Conservation (phyloP, 2,329 filamentous ascomycete species). For the Penicillium sp. region DNA sequence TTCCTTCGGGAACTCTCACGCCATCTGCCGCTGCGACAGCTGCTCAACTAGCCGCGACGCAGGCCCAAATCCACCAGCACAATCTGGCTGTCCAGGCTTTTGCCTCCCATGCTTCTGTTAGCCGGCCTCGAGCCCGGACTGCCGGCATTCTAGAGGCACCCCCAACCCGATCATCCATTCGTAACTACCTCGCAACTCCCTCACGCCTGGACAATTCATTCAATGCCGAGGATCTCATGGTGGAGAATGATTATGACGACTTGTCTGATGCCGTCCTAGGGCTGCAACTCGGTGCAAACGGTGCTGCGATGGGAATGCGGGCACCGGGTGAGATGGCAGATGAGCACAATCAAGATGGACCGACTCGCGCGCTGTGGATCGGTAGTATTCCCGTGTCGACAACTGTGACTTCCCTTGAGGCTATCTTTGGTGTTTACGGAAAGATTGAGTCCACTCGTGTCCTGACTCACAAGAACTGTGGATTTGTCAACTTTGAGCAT, state of each 20-base stretch:
- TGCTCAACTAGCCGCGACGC: slow-evolving; percentile 60
- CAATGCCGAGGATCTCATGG: slow-evolving; percentile 70
- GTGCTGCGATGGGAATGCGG: slow-evolving; percentile 61
- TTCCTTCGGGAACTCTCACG: slow-evolving; percentile 60
- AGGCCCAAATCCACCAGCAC: slow-evolving; percentile 77
- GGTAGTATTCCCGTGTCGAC: slow-evolving; percentile 97
- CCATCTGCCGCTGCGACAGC: slow-evolving; percentile 58
- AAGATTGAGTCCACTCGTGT: slow-evolving; percentile 88
- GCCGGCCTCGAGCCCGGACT: slow-evolving; percentile 82
- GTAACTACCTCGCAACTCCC: slow-evolving; percentile 75
- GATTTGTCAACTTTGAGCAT: slow-evolving; percentile 95
- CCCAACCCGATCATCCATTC: slow-evolving; percentile 61
- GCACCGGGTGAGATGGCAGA: slow-evolving; percentile 66
- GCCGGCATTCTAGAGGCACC: slow-evolving; percentile 86
- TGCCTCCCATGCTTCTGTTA: slow-evolving; percentile 77
- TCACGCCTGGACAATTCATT: slow-evolving; percentile 74
- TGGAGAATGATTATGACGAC: slow-evolving; percentile 77
- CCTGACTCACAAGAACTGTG: slow-evolving; percentile 97
- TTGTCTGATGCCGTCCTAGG: slow-evolving; percentile 79
- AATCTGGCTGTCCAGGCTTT: slow-evolving; percentile 93
- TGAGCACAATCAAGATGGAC: slow-evolving; percentile 79
- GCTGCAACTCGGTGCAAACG: slow-evolving; percentile 60
- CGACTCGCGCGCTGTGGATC: slow-evolving; percentile 92
- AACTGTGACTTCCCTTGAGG: slow-evolving; percentile 88
- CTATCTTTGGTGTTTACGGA: slow-evolving; percentile 93